These are phyloP conservation scores for Hemisphaericaspora lyxosophila DNA, from an alignment of 1,139 yeast species.

Conservation along the genomic window DNA sequence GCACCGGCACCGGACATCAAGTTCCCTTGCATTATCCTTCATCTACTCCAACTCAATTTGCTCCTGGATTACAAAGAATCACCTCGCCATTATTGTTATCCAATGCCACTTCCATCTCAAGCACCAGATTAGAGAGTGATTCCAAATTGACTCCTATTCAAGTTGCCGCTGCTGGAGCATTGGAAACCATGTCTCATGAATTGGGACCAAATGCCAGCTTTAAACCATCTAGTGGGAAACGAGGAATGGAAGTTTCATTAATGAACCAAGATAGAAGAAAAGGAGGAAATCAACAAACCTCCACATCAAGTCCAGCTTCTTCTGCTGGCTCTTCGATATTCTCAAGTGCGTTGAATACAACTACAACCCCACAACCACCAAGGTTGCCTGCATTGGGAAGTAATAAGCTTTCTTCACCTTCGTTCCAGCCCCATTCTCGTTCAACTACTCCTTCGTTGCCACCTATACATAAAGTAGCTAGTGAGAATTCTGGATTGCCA, in stretches of 20 bases:
- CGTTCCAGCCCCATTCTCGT: slow-evolving; percentile 9
- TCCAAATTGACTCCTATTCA: slow-evolving; percentile 26
- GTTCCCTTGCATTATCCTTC: slow-evolving; percentile 66
- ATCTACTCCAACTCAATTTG: slow-evolving; percentile 70
- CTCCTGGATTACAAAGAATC: slow-evolving; percentile 60
- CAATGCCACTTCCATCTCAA: slow-evolving; percentile 42
- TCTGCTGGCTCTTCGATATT: slow-evolving; percentile 12
- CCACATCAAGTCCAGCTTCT: background rate
- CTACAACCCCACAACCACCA: slow-evolving; percentile 14
- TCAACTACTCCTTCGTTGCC: slow-evolving; percentile 26
- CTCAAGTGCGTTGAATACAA: slow-evolving; percentile 12
- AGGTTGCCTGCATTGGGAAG: slow-evolving; percentile 20
- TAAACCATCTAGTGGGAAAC: slow-evolving; percentile 17
- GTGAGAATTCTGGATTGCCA: slow-evolving; percentile 9
- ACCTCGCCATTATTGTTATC: slow-evolving; percentile 63
- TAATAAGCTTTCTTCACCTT: slow-evolving; percentile 19
- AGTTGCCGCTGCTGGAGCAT: slow-evolving; percentile 56
- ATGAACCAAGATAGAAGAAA: slow-evolving; percentile 18
- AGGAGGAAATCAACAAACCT: background rate
- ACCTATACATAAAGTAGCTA: slow-evolving; percentile 30
- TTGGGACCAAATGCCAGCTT: slow-evolving; percentile 49
- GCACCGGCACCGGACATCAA: slow-evolving; percentile 25
- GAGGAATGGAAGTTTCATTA: slow-evolving; percentile 29
- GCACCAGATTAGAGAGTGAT: slow-evolving; percentile 27
- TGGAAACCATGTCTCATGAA: slow-evolving; percentile 54